These are phyloP conservation scores for Steccherinum ochraceum DNA, from an alignment of 768 basidiomycete genomes.

Conservation along the genomic window DNA sequence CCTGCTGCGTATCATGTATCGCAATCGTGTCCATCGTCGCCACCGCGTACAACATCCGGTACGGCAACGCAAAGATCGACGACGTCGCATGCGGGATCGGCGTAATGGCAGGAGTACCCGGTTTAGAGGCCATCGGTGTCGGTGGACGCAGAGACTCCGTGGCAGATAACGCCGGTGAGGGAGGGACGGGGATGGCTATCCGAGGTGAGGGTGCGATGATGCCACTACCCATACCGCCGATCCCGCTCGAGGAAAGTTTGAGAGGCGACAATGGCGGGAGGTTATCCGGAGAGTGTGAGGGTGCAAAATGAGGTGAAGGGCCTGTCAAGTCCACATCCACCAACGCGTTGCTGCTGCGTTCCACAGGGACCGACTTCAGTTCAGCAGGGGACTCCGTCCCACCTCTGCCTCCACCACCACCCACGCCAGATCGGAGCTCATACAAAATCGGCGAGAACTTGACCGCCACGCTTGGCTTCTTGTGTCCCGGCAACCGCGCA, in stretches of 20 bases:
- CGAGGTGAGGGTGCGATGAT: constrained; percentile 48
- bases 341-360: constrained; percentile 56
- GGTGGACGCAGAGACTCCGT: constrained; percentile 40
- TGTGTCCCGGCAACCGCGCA: constrained; percentile 93
- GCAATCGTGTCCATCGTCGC: constrained; percentile 94
- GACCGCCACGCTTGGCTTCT: constrained; percentile 92
- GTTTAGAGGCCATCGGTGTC: constrained; percentile 56
- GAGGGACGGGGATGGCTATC: constrained; percentile 23
- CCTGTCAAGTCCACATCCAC: constrained; percentile 47
- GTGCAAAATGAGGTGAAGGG: constrained; percentile 8
- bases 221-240: not conserved
- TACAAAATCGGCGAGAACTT: constrained; percentile 91
- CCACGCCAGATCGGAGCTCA: constrained; percentile 68
- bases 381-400: constrained; percentile 28
- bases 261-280: constrained; percentile 11
- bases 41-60: constrained; percentile 92
- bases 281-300: constrained; percentile 8
- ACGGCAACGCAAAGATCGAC: constrained; percentile 84
- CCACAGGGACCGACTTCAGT: constrained; percentile 54
- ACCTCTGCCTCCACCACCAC: too few species aligned
- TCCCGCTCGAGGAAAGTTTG: constrained; percentile 10
- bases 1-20: constrained; percentile 96
- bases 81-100: constrained; percentile 21
- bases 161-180: constrained; percentile 55
- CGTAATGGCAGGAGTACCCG: constrained; percentile 38